Conservation (phyloP, 2,329 filamentous ascomycete species). For the Apiospora marii region DNA sequence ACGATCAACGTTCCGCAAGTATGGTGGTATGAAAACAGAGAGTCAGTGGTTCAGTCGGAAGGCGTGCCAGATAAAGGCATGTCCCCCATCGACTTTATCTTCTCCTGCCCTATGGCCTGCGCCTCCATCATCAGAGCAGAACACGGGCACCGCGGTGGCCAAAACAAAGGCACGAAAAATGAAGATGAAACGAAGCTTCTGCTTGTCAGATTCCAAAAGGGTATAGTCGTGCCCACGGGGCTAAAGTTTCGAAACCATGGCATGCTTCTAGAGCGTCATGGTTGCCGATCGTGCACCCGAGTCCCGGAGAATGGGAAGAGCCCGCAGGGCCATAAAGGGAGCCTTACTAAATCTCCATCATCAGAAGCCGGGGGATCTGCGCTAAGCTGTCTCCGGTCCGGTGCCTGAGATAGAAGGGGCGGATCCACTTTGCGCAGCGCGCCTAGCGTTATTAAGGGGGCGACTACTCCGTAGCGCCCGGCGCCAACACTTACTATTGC, state of each 20-base stretch:
- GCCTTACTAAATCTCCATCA: neutral
- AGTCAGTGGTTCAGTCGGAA: neutral
- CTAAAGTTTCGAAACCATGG: neutral
- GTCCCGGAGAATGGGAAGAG: neutral
- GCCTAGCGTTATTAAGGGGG: constrained; percentile 2
- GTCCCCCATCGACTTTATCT: neutral
- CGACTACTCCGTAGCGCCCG: constrained; percentile 2
- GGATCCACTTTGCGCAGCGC: neutral
- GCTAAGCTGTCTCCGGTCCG: neutral
- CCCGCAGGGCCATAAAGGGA: neutral
- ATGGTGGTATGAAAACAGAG: no score
- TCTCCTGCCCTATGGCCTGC: neutral
- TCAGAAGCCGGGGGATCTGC: neutral
- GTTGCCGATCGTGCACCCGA: neutral
- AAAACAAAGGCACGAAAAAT: neutral
- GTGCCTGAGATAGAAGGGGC: neutral
- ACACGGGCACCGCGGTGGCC: neutral
- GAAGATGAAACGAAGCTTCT: neutral
- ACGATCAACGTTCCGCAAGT: constrained; percentile 15
- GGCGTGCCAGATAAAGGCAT: neutral
- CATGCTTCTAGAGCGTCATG: neutral
- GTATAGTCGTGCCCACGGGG: neutral
- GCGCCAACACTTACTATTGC: neutral
- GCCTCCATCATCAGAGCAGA: neutral
- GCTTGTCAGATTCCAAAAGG: neutral